phyloP scores from a whole-genome alignment of 2,329 filamentous ascomycete species.

The Scolecobasidium constrictum region DNA sequence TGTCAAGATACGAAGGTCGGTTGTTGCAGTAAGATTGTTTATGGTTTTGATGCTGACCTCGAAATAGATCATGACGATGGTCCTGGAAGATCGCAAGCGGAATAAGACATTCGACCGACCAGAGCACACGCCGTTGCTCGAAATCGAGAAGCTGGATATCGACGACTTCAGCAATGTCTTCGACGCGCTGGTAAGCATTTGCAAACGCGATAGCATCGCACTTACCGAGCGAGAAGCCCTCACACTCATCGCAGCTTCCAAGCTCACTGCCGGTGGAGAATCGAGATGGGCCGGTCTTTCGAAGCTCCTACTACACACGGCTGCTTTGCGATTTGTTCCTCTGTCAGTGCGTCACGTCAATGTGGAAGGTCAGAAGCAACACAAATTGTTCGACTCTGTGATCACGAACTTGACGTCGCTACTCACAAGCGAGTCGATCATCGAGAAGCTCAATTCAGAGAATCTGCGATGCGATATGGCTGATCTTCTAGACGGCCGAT shows the following conservation, averaged over 20 bases:
- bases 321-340: not conserved
- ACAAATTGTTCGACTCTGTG: not conserved
- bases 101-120: not conserved
- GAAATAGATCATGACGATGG: conserved; percentile 37
- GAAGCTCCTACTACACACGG: conserved; percentile 31
- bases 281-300: conserved; percentile 20
- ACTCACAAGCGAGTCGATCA: conserved; percentile 29
- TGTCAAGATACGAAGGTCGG: conserved; percentile 53
- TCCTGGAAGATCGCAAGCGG: conserved; percentile 25
- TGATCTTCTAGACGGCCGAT: conserved; percentile 46
- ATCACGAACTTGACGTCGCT: conserved; percentile 21
- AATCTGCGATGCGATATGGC: conserved; percentile 28
- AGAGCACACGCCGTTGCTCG: not conserved
- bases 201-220: not conserved
- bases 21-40: conserved; percentile 1
- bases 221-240: conserved; percentile 25
- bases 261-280: conserved; percentile 21
- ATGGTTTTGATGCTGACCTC: not conserved
- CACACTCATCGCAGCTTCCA: conserved; percentile 21
- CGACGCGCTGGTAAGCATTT: not conserved
- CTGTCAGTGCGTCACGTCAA: not conserved
- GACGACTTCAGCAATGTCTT: not conserved
- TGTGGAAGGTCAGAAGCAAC: not conserved
- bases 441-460: conserved; percentile 15
- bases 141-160: not conserved